These are phyloP conservation scores for Margaritispora aquatica DNA, from an alignment of 495 filamentous ascomycete species.

Conservation along the genomic window DNA sequence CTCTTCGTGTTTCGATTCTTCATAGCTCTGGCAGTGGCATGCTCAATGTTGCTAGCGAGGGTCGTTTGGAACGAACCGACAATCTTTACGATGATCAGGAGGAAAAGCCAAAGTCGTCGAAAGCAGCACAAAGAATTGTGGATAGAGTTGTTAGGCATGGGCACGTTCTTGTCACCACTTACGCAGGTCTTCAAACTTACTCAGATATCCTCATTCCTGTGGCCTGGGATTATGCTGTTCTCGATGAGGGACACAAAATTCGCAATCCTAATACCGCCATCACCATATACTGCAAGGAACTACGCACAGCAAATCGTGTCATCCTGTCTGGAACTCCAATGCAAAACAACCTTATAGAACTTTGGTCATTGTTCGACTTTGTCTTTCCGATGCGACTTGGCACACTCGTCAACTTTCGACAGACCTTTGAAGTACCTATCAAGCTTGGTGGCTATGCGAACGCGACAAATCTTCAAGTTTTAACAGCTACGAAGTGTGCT, in stretches of 20 bases:
- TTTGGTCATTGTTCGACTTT: conserved; percentile 97
- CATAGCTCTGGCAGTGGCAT: conserved; percentile 95
- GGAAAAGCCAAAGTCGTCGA: conserved; percentile 43
- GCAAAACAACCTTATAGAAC: conserved; percentile 93
- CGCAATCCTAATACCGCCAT: conserved; percentile 90
- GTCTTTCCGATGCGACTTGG: conserved; percentile 93
- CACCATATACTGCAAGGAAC: conserved; percentile 87
- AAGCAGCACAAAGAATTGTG: conserved; percentile 69
- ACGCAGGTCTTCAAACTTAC: conserved; percentile 87
- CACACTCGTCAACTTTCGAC: conserved; percentile 81
- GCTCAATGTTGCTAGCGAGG: conserved; percentile 71
- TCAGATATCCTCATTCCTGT: conserved; percentile 67
- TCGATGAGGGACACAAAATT: conserved; percentile 98
- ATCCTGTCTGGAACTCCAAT: conserved; percentile 96
- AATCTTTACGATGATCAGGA: conserved; percentile 33
- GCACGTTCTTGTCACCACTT: conserved; percentile 91
- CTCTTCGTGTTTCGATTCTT: conserved; percentile 86
- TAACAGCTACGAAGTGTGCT: conserved; percentile 86
- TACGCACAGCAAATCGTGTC: conserved; percentile 79
- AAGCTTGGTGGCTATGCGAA: conserved; percentile 87
- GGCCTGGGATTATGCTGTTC: conserved; percentile 87
- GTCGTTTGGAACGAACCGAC: conserved; percentile 61
- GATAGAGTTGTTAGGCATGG: conserved; percentile 78
- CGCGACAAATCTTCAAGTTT: conserved; percentile 84
- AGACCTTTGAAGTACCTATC: conserved; percentile 88